These are phyloP conservation scores for Dacryopinax spathularia DNA, from an alignment of 768 basidiomycete genomes.

Conservation along the genomic window DNA sequence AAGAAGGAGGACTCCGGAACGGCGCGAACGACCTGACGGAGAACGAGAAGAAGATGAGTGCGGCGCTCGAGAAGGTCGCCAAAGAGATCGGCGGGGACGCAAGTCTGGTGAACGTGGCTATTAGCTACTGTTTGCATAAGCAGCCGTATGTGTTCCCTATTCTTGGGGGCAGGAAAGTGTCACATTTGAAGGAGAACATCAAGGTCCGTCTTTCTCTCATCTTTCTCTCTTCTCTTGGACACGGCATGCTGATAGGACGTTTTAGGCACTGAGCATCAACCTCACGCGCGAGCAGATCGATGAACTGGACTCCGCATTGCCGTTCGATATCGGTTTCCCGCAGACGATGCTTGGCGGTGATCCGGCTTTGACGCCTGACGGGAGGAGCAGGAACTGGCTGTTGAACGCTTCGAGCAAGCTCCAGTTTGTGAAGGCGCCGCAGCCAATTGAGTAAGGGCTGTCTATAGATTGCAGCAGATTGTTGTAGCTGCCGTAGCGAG, in stretches of 20 bases:
- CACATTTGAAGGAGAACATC: slow-evolving; percentile 37
- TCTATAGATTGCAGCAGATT: too few species aligned
- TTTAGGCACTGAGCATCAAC: slow-evolving; percentile 36
- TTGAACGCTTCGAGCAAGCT: background rate
- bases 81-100: slow-evolving; percentile 33
- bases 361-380: background rate
- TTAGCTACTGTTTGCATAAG: slow-evolving; percentile 43
- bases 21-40: slow-evolving; percentile 32
- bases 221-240: background rate
- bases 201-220: slow-evolving; percentile 7
- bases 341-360: slow-evolving; percentile 15
- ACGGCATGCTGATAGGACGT: too few species aligned
- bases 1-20: background rate
- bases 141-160: slow-evolving; percentile 39
- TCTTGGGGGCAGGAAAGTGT: slow-evolving; percentile 38
- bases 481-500: too few species aligned
- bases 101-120: slow-evolving; percentile 25
- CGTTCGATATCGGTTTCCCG: slow-evolving; percentile 38
- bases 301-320: slow-evolving; percentile 30
- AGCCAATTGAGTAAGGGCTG: background rate
- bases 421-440: background rate
- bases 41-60: slow-evolving; percentile 29
- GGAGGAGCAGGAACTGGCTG: background rate
- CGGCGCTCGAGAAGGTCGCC: slow-evolving; percentile 38
- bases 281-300: slow-evolving; percentile 36